Percentiles rank a stretch among this genome's conserved stretches.
Evolutionary conservation across 305 asterid species (phyloP).

Genomic region (Fraxinus floribunda): DNA sequence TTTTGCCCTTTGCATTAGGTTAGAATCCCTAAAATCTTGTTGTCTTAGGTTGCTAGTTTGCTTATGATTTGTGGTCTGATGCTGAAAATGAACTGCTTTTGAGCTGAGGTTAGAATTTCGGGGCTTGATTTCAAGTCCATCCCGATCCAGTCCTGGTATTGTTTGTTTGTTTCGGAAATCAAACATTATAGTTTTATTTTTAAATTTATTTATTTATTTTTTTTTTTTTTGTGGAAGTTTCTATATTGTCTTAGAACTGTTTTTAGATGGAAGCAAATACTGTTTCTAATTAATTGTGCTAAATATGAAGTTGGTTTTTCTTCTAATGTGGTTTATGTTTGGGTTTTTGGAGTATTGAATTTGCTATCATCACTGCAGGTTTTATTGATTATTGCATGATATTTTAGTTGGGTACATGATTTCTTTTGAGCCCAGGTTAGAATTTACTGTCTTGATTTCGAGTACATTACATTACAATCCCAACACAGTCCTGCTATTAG

Average conservation of each 20-base stretch:
- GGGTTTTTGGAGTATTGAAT: slow-evolving; percentile 28
- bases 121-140: slow-evolving; percentile 24
- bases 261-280: slow-evolving; percentile 23
- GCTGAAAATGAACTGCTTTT: slow-evolving; percentile 24
- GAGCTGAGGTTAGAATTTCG: slow-evolving; percentile 32
- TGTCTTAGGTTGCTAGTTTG: slow-evolving; percentile 17
- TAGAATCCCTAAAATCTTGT: slow-evolving; percentile 18
- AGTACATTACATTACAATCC: neutral
- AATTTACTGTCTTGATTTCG: slow-evolving; percentile 14
- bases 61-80: slow-evolving; percentile 29
- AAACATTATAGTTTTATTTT: neutral
- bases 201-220: no score
- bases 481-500: neutral
- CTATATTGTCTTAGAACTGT: neutral
- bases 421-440: slow-evolving; percentile 30
- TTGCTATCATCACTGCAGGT: slow-evolving; percentile 25
- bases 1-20: neutral
- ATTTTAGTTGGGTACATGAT: slow-evolving; percentile 3
- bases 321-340: slow-evolving; percentile 18
- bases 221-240: neutral
- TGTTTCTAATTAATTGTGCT: slow-evolving; percentile 3
- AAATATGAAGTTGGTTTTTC: slow-evolving; percentile 25
- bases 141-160: slow-evolving; percentile 26
- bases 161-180: neutral
- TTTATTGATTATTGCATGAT: slow-evolving; percentile 27